Evolutionary conservation across 306 rosid genomes (phyloP).

Genomic region (Quercus agrifolia): DNA sequence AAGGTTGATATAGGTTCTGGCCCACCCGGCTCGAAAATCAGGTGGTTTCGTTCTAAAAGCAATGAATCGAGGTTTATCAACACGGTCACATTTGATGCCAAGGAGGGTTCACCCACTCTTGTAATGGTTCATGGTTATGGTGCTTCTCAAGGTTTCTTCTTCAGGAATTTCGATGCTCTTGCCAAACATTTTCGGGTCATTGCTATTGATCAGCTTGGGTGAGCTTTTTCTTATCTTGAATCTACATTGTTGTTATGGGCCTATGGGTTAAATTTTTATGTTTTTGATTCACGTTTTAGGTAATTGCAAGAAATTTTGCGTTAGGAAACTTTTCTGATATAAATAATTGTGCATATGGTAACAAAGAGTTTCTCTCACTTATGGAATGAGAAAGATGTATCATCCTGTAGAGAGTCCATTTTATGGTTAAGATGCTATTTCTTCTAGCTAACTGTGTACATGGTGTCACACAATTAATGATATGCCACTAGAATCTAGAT

Average conservation of each 20-base stretch:
- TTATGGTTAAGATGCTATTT: no score
- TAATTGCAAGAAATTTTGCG: no score
- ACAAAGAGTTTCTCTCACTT: no score
- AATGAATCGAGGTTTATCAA: conserved; percentile 77
- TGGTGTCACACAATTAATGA: no score
- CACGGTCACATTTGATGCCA: conserved; percentile 74
- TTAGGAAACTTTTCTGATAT: no score
- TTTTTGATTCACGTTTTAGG: no score
- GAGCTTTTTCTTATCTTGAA: conserved; percentile 26
- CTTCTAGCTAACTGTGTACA: no score
- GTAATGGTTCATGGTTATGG: conserved; percentile 96
- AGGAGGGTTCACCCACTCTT: conserved; percentile 69
- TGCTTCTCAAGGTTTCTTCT: conserved; percentile 91
- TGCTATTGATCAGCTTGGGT: conserved; percentile 98
- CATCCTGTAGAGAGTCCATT: no score
- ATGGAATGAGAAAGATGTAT: no score
- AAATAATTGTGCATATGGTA: no score
- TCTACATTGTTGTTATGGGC: not conserved
- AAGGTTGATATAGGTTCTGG: conserved; percentile 84
- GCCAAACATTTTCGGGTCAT: conserved; percentile 79
- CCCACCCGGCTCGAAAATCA: conserved; percentile 77
- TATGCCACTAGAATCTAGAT: no score
- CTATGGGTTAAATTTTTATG: no score
- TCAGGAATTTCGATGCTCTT: conserved; percentile 91
- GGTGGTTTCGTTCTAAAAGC: conserved; percentile 89